Conservation (phyloP, 2,329 filamentous ascomycete genomes). For the Cercospora berteroae region DNA sequence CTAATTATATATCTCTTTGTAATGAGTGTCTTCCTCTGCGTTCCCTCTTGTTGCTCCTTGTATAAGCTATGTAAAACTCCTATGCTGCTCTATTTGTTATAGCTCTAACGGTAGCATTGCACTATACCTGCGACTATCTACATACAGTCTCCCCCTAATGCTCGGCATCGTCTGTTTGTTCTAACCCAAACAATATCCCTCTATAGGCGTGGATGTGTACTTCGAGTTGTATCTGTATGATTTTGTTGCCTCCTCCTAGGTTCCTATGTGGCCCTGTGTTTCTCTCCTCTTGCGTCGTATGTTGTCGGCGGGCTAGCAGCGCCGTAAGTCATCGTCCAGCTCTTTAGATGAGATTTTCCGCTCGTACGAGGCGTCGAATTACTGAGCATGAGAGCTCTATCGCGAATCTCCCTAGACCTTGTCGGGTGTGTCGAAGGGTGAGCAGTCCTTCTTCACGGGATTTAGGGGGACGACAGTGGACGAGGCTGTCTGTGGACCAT, state of each 20-base stretch:
- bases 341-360: slow-evolving; percentile 8
- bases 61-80: slow-evolving; percentile 12
- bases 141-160: slow-evolving; percentile 13
- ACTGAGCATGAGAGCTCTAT: slow-evolving; percentile 11
- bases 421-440: slow-evolving; percentile 7
- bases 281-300: slow-evolving; percentile 11
- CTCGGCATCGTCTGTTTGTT: background rate
- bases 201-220: slow-evolving; percentile 10
- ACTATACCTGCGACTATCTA: slow-evolving; percentile 12
- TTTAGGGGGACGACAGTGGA: slow-evolving; percentile 12
- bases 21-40: slow-evolving; percentile 1
- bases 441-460: slow-evolving; percentile 6
- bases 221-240: slow-evolving; percentile 4
- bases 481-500: slow-evolving; percentile 9
- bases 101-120: slow-evolving; percentile 10
- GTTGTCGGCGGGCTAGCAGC: slow-evolving; percentile 10
- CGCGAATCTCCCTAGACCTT: slow-evolving; percentile 10
- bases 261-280: slow-evolving; percentile 16
- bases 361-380: slow-evolving; percentile 15
- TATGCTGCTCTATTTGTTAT: slow-evolving; percentile 9
- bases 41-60: slow-evolving; percentile 3
- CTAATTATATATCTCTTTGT: slow-evolving; percentile 5
- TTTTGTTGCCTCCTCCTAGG: slow-evolving; percentile 17
- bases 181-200: background rate
- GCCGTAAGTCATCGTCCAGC: slow-evolving; percentile 13